Conservation (phyloP, 306 rosid genomes). For the Benincasa hispida region DNA sequence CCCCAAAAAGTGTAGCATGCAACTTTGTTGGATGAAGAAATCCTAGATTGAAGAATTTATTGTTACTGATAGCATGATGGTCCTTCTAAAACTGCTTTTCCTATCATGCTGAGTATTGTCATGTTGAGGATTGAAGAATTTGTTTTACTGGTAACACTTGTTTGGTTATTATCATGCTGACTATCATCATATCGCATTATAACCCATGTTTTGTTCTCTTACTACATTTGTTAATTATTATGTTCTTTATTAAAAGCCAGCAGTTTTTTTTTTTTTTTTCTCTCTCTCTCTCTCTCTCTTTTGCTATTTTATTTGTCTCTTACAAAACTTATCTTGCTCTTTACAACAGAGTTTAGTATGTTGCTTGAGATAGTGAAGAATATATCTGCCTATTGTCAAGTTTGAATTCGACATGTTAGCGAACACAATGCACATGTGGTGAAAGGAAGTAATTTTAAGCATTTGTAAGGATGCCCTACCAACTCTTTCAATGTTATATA, state of each 20-base stretch:
- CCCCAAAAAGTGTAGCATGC: background rate
- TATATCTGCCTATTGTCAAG: conserved; percentile 38
- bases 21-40: background rate
- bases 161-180: no score
- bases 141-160: no score
- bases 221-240: conserved; percentile 3
- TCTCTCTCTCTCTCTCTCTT: no score
- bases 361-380: conserved; percentile 13
- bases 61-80: background rate
- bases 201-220: conserved; percentile 3
- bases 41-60: background rate
- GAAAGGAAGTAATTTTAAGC: conserved; percentile 65
- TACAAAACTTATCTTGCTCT: no score
- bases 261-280: no score
- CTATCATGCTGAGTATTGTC: no score
- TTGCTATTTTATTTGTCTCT: no score
- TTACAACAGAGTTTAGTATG: background rate
- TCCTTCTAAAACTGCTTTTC: no score
- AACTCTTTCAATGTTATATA: background rate
- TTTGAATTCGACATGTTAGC: conserved; percentile 59
- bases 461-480: conserved; percentile 54
- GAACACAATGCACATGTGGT: conserved; percentile 42
- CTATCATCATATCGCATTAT: no score
- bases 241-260: background rate
- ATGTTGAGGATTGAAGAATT: no score